Evolutionary conservation across 768 basidiomycete genomes (phyloP), one percentile per base, ranked within the genome.

Genomic region (Termitomyces sp.): DNA sequence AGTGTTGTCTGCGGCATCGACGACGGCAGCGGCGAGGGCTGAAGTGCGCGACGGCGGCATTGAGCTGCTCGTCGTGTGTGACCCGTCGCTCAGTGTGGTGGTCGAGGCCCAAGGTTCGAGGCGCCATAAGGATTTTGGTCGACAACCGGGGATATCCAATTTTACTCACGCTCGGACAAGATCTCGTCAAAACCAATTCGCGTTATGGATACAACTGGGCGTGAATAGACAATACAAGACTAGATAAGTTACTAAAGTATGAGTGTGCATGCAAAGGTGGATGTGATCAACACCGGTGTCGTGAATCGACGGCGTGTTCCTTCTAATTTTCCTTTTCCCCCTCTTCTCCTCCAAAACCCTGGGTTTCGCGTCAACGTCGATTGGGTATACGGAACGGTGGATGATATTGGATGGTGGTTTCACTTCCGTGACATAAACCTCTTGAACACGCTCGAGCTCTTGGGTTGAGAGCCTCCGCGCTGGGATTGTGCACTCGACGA

Each of bases 1-100:
- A 2, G 84, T 74, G 65, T 74, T 73, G 58, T 75, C 69, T 63
- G 74, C 72, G 62, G 69, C 65, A 49, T 65, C 58, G 63, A 69
- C 66, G 52, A 68, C 70, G 39, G 72, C 62, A 55, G 66, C 68
- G 55, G 55, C 36, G 60, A 65, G 63, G 61, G 40, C 50, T 40
- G 65, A 53, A 3, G 68, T 71, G 62, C 73, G 74, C n/a, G 74
- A 69, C 6, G 76, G 78, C 40, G 72, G 74, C 78, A 81, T 76
- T 45, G 62, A 56, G n/a, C 58, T 46, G 52, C 59, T 58, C 51
- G 62, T 46, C 40, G 50, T 24, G 20, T 8, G 52, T 22, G 22
- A 4, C 32, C 6, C 48, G 33, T 39, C n/a, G 52, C 15, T 39
- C 38, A 15, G 38, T 40, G 40, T 52, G 38, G 54, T 44, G 55